These are phyloP conservation scores for Pholiota conissans DNA, from an alignment of 768 basidiomycete genomes.

Conservation along the genomic window DNA sequence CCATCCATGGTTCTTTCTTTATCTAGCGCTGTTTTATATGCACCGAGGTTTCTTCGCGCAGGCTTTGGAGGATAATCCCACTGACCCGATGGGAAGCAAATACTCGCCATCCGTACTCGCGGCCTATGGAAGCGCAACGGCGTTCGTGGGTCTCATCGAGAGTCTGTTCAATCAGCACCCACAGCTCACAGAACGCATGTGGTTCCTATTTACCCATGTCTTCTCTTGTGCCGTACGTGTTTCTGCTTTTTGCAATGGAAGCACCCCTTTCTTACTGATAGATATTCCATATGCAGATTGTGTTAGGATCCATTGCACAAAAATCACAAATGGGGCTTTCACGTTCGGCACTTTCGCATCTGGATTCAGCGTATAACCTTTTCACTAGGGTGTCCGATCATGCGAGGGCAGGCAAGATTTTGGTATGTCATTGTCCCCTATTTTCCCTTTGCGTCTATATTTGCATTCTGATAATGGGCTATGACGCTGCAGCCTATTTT, in stretches of 20 bases:
- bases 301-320: slow-evolving; percentile 66
- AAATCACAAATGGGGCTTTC: slow-evolving; percentile 66
- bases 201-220: slow-evolving; percentile 73
- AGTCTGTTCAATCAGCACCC: slow-evolving; percentile 68
- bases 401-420: slow-evolving; percentile 54
- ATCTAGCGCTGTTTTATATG: slow-evolving; percentile 66
- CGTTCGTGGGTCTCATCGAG: slow-evolving; percentile 64
- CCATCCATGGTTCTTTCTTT: background rate
- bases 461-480: background rate
- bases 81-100: slow-evolving; percentile 68
- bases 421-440: slow-evolving; percentile 41
- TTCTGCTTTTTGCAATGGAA: background rate
- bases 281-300: slow-evolving; percentile 44
- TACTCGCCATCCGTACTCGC: slow-evolving; percentile 69
- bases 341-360: slow-evolving; percentile 63
- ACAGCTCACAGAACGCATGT: slow-evolving; percentile 65
- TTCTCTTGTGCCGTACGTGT: slow-evolving; percentile 66
- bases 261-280: slow-evolving; percentile 2
- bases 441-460: background rate
- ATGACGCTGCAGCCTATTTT: slow-evolving; percentile 54
- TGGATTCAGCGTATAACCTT: slow-evolving; percentile 61
- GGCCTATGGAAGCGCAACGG: slow-evolving; percentile 67
- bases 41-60: slow-evolving; percentile 76
- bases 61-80: slow-evolving; percentile 60
- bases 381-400: slow-evolving; percentile 57